Evolutionary conservation across 129 eudicot species (phyloP).

Genomic region (Silybum marianum): DNA sequence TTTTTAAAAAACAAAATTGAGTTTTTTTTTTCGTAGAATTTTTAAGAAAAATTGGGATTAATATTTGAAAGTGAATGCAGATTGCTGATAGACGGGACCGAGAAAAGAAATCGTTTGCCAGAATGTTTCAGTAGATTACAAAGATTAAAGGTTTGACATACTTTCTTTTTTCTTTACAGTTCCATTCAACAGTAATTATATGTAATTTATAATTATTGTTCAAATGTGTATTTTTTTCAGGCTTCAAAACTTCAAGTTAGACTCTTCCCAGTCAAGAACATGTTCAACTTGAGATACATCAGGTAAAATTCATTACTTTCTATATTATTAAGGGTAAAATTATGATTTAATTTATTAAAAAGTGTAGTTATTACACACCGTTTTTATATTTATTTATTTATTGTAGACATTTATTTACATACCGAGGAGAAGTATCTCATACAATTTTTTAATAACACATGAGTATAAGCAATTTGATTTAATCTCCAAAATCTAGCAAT

Average conservation of each 20-base stretch:
- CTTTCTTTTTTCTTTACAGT: not conserved
- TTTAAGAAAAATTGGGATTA: not conserved
- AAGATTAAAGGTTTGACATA: conserved; percentile 28
- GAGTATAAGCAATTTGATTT: not conserved
- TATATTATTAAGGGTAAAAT: not conserved
- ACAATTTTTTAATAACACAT: not conserved
- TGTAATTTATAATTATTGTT: not conserved
- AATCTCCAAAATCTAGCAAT: not conserved
- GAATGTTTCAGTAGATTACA: conserved; percentile 64
- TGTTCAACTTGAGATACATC: conserved; percentile 30
- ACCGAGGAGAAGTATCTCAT: not conserved
- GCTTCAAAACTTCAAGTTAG: conserved; percentile 25
- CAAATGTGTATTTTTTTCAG: conserved; percentile 1
- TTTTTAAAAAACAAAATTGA: not conserved
- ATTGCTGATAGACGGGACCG: conserved; percentile 74
- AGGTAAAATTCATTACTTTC: conserved; percentile 21
- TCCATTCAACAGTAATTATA: conserved; percentile 3
- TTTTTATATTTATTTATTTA: not conserved
- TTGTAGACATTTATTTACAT: not conserved
- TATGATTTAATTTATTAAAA: not conserved
- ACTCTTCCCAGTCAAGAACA: conserved; percentile 23
- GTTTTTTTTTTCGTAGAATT: not conserved
- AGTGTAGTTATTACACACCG: not conserved
- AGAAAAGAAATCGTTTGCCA: conserved; percentile 79
- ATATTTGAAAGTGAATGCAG: conserved; percentile 42